Base-by-base conservation (phyloP, 2,329 filamentous ascomycete species). In the Hysterium pulicare region DNA sequence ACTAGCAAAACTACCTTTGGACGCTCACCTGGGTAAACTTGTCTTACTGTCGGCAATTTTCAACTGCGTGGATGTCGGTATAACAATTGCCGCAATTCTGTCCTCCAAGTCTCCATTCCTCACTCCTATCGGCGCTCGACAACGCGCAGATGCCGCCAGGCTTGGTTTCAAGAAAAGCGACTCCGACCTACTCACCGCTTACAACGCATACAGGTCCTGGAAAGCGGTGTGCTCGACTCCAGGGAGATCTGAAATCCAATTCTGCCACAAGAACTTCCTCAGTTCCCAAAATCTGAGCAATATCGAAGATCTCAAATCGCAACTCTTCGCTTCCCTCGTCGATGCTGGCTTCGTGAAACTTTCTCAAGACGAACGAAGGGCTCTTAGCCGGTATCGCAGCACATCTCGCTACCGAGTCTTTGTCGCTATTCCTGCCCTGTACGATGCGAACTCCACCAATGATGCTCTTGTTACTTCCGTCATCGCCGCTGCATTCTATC, bases 61-160 rank as follows among this genome's bases (percentile, higher is more conserved):
- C 71, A 86, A 85, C 58, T 97, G 91, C 58, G 76, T 97, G 3
- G 93, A 98, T 67, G 90, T 91, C 64, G 82, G 87, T 13, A 79
- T 97, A 40, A 97, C 90, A 2, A 86, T 94, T 42, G 93, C 94
- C 5, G 91, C 93, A 6, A 91, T 95, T 20, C 70, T 98, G 1
- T 95, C 90, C 2, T 94, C 90, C 21, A 98, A 97, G 62, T 95
- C 90, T 0, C 93, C 91, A 0, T 97, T 97, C 63, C 78, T 91
- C 1, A 86, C 87, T 2, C 87, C 90, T 0, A 89, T 95, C 64
- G 87, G 89, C 2, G 86, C 90, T 35, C 83, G 87, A 39, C 78
- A 83, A 31, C 88, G 95, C 59, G 89, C 89, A 26, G 87, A 96
- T 53, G 81, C 83, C 17, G 86, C 88, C 1, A 81, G 88, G 2